Base-by-base conservation (phyloP, 2,329 filamentous ascomycete species). In the Grosmannia huntii region DNA sequence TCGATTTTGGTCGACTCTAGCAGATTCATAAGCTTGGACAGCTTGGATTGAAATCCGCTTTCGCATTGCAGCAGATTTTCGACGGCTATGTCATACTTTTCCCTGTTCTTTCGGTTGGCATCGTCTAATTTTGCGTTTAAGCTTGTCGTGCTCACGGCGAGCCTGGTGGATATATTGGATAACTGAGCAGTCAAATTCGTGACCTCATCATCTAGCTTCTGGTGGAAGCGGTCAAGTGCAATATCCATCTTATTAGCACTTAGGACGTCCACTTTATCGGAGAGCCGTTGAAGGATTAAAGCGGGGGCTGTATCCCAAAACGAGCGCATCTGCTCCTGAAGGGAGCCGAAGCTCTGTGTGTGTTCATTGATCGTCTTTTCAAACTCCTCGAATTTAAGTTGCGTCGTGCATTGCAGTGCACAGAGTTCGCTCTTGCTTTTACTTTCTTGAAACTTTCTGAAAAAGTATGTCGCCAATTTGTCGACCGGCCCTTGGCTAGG, bases 181-280 rank as follows among this genome's bases (percentile, higher is more conserved):
- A 63, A 25, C 27, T 64, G 60, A 5, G 61, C 58, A n/a, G 12
- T 49, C 14, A 62, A 55, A 11, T 59, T 55, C 14, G 53, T 57
- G 33, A 61, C 27, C 23, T 63, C 63, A 19, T 64, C 61, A 16
- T 63, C 61, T 10, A 64, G 36, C 25, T 57, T 52, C 54, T 62
- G 57, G 38, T 61, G 55, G 9, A 63, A 50, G 21, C 60, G 57
- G 9, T 57, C 27, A 11, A 64, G 19, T 1, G 57, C 54, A 16
- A 59, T 51, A 33, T 61, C 60, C 38, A 27, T 52, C 25, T 59
- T 61, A 28, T 62, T 58, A 19, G 54, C 41, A 14, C 57, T 48
- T 9, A 63, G 16, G 5, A 50, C 31, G 21, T 60, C 55, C 5
- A 64, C 38, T 50, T 62, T 60, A 6, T 53, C 53, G 0, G 59